These are phyloP conservation scores for Paratinospora sagittata DNA, from an alignment of 164 flowering plant species.

Conservation along the genomic window DNA sequence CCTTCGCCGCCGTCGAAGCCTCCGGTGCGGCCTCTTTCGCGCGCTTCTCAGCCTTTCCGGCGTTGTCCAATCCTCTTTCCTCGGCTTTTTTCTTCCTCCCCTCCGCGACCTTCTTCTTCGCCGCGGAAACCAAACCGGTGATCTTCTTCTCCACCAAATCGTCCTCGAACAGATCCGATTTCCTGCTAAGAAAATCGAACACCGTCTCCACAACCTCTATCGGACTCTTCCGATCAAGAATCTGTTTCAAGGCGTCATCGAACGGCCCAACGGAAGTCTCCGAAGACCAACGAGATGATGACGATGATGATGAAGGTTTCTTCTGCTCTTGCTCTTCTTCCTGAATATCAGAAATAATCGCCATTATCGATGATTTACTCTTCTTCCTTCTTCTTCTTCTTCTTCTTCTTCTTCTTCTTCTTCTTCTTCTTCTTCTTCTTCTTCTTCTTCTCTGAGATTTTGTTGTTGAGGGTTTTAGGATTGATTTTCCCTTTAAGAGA, in stretches of 20 bases:
- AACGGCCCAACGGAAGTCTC: not conserved
- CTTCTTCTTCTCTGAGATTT: no score
- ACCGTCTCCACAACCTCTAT: slow-evolving; percentile 13
- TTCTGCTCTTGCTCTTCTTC: not conserved
- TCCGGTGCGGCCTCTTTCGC: not conserved
- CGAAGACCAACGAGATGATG: not conserved
- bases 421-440: not conserved
- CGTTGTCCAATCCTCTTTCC: slow-evolving; percentile 16
- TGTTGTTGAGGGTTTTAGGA: no score
- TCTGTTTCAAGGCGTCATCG: slow-evolving; percentile 1
- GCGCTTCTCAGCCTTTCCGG: not conserved
- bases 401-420: no score
- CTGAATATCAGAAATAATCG: slow-evolving; percentile 1
- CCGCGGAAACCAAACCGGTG: slow-evolving; percentile 25
- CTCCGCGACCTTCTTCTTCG: slow-evolving; percentile 31
- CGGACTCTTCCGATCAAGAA: slow-evolving; percentile 1
- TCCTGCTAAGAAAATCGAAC: slow-evolving; percentile 39
- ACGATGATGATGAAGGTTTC: not conserved
- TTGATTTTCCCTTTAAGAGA: no score
- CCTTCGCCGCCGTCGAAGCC: slow-evolving; percentile 2
- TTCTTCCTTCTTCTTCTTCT: no score
- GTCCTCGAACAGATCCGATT: slow-evolving; percentile 39
- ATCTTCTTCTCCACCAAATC: slow-evolving; percentile 44
- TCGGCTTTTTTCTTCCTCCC: slow-evolving; percentile 18
- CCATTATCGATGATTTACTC: slow-evolving; percentile 1